phyloP scores from a whole-genome alignment of 345 rosid species.

The Arabis alpina region DNA sequence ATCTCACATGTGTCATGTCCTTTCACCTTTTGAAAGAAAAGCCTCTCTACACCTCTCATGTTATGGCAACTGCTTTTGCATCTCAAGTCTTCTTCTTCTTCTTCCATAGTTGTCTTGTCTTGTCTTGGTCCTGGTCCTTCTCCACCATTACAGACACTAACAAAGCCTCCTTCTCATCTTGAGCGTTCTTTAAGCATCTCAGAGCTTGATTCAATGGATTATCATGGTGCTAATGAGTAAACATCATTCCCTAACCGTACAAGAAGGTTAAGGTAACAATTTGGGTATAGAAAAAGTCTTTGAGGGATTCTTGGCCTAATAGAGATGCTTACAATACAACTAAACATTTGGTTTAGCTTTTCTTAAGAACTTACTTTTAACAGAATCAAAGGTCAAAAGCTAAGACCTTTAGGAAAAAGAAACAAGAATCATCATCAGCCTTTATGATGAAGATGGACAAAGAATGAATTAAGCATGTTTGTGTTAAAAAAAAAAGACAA shows the following conservation, averaged over 20 bases:
- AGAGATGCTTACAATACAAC: slow-evolving; percentile 3
- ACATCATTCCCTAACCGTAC: too few relatives aligned
- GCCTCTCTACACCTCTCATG: slow-evolving; percentile 18
- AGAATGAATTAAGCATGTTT: too few relatives aligned
- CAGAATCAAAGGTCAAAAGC: slow-evolving; percentile 20
- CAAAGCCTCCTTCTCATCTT: too few relatives aligned
- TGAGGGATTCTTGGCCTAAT: not conserved
- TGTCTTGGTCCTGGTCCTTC: not conserved
- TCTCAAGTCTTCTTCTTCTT: not conserved
- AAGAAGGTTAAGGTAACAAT: too few relatives aligned
- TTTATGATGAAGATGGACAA: not conserved
- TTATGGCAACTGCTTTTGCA: slow-evolving; percentile 17
- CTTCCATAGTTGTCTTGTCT: not conserved
- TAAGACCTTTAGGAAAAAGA: slow-evolving; percentile 8
- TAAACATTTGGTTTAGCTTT: not conserved
- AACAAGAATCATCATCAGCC: slow-evolving; percentile 35
- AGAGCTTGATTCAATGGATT: too few relatives aligned
- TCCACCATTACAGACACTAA: slow-evolving; percentile 23
- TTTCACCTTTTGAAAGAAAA: not conserved
- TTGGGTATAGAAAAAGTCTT: too few relatives aligned
- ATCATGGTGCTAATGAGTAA: too few relatives aligned
- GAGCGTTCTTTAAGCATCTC: too few relatives aligned
- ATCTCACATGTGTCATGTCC: too few relatives aligned
- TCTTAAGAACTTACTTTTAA: not conserved
- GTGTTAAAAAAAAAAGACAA: too few relatives aligned